Evolutionary conservation across 176 grass and related monocot species (phyloP).

Genomic region (Zea luxurians): DNA sequence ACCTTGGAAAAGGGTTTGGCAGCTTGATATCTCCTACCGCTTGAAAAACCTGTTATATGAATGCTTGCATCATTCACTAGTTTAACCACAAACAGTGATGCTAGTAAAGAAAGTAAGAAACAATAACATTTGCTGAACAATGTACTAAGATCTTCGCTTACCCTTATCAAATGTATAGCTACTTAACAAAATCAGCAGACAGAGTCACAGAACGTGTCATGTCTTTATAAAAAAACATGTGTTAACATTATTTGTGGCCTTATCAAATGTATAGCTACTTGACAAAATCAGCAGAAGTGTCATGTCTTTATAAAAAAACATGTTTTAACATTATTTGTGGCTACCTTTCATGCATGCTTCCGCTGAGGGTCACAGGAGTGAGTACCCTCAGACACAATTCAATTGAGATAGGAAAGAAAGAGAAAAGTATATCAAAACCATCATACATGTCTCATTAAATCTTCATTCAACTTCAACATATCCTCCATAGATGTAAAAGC

Average conservation of each 20-base stretch:
- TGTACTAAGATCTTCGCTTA: constrained; percentile 12
- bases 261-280: constrained; percentile 30
- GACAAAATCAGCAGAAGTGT: neutral
- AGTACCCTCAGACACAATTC: neutral
- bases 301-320: constrained; percentile 18
- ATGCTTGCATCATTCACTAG: constrained; percentile 33
- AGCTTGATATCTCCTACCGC: constrained; percentile 69
- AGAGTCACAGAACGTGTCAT: constrained; percentile 2
- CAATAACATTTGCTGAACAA: neutral
- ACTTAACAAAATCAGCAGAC: constrained; percentile 8
- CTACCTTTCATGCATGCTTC: constrained; percentile 14
- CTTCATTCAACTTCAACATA: constrained; percentile 93
- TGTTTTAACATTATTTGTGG: neutral
- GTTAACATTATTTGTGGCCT: neutral
- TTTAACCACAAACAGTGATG: constrained; percentile 27
- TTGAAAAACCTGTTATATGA: constrained; percentile 81
- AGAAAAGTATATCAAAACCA: constrained; percentile 21
- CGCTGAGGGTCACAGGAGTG: neutral
- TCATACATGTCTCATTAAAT: constrained; percentile 91
- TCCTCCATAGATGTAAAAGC: constrained; percentile 89
- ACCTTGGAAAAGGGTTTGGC: constrained; percentile 80
- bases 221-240: constrained; percentile 4
- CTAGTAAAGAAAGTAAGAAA: constrained; percentile 31
- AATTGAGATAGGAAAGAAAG: neutral
- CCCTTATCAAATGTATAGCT: constrained; percentile 23